These are phyloP conservation scores for Penicillium sp. DNA, from an alignment of 2,329 filamentous ascomycete species.

Conservation along the genomic window DNA sequence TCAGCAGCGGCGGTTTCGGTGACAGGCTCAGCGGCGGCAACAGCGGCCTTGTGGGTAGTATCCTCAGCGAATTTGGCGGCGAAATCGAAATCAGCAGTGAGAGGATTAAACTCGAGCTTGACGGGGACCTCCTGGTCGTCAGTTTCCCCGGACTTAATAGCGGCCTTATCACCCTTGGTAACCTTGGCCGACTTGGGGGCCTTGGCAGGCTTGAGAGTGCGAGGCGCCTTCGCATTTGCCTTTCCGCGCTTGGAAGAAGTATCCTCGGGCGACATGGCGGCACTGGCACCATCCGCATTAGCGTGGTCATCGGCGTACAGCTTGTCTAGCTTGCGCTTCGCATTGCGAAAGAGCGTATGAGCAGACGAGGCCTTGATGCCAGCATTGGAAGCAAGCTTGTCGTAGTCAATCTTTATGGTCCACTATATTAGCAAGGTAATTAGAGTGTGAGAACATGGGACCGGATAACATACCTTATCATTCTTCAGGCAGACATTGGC, in stretches of 20 bases:
- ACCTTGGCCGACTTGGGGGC: background rate
- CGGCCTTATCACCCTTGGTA: background rate
- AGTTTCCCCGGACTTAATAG: background rate
- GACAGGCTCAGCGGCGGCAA: background rate
- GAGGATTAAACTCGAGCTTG: background rate
- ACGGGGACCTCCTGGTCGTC: background rate
- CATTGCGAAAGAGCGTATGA: background rate
- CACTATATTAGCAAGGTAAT: background rate
- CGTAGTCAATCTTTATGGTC: background rate
- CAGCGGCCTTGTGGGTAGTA: background rate
- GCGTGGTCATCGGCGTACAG: background rate
- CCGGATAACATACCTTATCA: background rate
- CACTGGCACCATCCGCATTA: background rate
- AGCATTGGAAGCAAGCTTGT: background rate
- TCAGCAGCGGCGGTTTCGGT: background rate
- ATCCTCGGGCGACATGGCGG: background rate
- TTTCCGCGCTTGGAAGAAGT: background rate
- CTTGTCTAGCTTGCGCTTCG: background rate
- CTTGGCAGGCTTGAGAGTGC: background rate
- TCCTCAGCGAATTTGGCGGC: background rate
- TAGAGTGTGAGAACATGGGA: too few species aligned
- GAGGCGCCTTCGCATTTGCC: background rate
- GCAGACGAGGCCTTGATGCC: constrained; percentile 1
- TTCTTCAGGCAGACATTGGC: background rate
- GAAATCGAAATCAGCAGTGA: background rate